Evolutionary conservation across 768 basidiomycete genomes (phyloP).

Genomic region (Mycena capillaripes): DNA sequence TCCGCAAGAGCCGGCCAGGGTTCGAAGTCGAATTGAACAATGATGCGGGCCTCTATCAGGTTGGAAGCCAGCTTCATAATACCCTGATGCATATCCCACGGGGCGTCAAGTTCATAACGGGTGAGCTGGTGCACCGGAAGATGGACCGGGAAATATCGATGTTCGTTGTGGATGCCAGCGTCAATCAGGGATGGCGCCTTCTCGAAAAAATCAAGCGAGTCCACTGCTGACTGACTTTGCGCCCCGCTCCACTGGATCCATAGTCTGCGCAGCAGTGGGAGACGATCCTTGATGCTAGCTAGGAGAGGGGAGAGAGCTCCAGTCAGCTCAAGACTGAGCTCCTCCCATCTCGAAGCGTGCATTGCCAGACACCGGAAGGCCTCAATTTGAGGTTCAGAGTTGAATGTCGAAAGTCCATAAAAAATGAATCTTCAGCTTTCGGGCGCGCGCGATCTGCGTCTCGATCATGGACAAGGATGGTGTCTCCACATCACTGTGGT

Average conservation of each 20-base stretch:
- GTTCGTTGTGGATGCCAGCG: neutral
- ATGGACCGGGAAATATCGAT: neutral
- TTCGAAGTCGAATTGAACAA: neutral
- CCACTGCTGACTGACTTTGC: too few relatives aligned
- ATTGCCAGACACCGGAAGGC: neutral
- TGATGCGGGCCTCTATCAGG: neutral
- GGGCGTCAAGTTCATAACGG: neutral
- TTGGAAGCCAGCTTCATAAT: neutral
- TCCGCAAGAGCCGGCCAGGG: neutral
- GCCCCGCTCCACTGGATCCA: neutral
- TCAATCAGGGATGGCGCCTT: neutral
- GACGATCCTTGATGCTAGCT: neutral
- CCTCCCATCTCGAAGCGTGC: neutral
- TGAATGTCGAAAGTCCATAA: neutral
- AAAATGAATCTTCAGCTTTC: constrained; percentile 4
- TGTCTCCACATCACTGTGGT: neutral
- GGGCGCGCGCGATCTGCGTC: neutral
- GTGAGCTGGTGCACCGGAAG: constrained; percentile 1
- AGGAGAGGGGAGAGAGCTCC: neutral
- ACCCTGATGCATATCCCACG: neutral
- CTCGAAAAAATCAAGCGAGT: constrained; percentile 5
- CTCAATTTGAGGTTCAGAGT: neutral
- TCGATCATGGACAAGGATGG: neutral
- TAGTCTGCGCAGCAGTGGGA: neutral
- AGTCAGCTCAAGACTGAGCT: neutral